These are phyloP conservation scores for Epicoccum sorghinum DNA, from an alignment of 2,329 filamentous ascomycete species.

Conservation along the genomic window DNA sequence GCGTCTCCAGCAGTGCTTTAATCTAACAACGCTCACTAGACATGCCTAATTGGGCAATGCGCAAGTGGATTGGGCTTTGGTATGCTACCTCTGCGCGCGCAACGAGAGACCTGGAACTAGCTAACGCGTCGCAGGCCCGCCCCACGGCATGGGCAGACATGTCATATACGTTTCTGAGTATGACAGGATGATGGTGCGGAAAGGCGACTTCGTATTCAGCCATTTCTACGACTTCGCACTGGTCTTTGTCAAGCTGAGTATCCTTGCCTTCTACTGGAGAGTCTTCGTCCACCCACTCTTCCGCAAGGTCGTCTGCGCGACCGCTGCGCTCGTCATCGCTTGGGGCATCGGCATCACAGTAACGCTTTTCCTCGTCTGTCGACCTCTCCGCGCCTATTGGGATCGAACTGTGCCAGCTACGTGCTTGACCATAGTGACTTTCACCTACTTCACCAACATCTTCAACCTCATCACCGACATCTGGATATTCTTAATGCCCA, in stretches of 20 bases:
- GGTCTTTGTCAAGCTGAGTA: conserved; percentile 39
- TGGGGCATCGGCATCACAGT: conserved; percentile 44
- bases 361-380: conserved; percentile 37
- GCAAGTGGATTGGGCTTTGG: conserved; percentile 36
- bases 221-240: conserved; percentile 45
- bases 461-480: conserved; percentile 42
- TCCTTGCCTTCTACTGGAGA: conserved; percentile 44
- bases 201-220: conserved; percentile 44
- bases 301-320: conserved; percentile 35
- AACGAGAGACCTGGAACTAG: not conserved
- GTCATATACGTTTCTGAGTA: conserved; percentile 35
- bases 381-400: conserved; percentile 40
- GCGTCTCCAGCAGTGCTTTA: not conserved
- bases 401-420: conserved; percentile 32
- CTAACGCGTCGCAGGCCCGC: conserved; percentile 33
- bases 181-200: conserved; percentile 39
- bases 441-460: conserved; percentile 45
- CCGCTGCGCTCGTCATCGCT: conserved; percentile 33
- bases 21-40: conserved; percentile 17
- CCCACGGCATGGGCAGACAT: conserved; percentile 43
- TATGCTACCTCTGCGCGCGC: conserved; percentile 11
- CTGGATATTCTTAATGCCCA: conserved; percentile 43
- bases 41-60: conserved; percentile 41
- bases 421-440: conserved; percentile 38
- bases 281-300: conserved; percentile 40